Evolutionary conservation across 495 filamentous ascomycete species (phyloP).

Genomic region (Trichoderma gamsii): DNA sequence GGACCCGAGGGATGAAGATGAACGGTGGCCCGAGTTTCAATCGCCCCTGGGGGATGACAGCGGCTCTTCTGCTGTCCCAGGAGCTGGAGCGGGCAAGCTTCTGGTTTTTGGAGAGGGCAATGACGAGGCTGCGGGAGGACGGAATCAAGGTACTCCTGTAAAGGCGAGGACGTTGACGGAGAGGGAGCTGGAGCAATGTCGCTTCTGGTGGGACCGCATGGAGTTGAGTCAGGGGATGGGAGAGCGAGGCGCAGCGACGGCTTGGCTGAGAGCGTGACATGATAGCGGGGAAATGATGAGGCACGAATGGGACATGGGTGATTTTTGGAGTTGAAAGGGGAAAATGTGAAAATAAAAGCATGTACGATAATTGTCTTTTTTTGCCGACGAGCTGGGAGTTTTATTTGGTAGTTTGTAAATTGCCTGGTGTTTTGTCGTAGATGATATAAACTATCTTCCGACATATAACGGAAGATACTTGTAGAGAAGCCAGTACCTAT

Average conservation of each 20-base stretch:
- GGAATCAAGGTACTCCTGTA: slow-evolving; percentile 43
- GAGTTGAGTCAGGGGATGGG: slow-evolving; percentile 40
- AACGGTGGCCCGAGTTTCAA: slow-evolving; percentile 28
- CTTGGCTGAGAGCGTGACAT: neutral
- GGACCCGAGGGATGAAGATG: slow-evolving; percentile 42
- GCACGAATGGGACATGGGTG: neutral
- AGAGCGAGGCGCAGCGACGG: slow-evolving; percentile 14
- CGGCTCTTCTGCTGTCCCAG: neutral
- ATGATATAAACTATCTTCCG: too few relatives aligned
- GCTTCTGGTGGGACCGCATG: slow-evolving; percentile 51
- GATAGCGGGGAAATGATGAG: neutral
- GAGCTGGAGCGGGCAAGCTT: slow-evolving; percentile 27
- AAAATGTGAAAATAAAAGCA: neutral
- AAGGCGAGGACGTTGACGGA: slow-evolving; percentile 35
- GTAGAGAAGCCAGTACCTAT: too few relatives aligned
- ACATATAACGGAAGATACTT: too few relatives aligned
- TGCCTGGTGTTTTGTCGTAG: too few relatives aligned
- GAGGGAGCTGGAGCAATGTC: slow-evolving; percentile 44
- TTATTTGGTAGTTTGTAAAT: neutral
- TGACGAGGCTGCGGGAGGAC: slow-evolving; percentile 42
- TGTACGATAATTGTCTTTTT: neutral
- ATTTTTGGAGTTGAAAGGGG: neutral
- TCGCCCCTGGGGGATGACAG: slow-evolving; percentile 21
- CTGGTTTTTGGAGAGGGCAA: slow-evolving; percentile 59
- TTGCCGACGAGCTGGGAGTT: neutral